phyloP scores from a whole-genome alignment of 2,329 filamentous ascomycete species.

The Aspergillus proliferans region DNA sequence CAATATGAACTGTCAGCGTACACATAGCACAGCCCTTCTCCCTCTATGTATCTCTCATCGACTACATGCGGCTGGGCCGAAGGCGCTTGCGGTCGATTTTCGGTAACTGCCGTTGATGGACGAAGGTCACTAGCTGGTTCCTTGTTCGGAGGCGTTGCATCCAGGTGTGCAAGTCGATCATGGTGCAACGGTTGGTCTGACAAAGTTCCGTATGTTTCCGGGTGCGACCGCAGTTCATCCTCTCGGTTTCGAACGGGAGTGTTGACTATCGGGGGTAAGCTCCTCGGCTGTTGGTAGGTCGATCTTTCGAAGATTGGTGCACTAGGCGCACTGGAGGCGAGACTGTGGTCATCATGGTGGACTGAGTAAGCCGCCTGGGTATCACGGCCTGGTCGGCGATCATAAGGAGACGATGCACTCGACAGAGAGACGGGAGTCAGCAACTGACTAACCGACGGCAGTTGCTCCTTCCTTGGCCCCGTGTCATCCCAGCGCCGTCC shows the following conservation, averaged over 20 bases:
- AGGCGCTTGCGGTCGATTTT: constrained; percentile 8
- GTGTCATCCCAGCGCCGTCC: constrained; percentile 7
- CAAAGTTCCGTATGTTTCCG: constrained; percentile 13
- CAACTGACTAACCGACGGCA: constrained; percentile 37
- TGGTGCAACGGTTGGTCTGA: constrained; percentile 15
- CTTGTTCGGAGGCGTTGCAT: constrained; percentile 10
- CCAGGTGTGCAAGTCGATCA: constrained; percentile 12
- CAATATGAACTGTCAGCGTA: constrained; percentile 81
- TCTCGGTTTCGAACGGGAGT: constrained; percentile 19
- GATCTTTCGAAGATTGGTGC: not conserved
- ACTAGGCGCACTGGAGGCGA: constrained; percentile 8
- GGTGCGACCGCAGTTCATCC: constrained; percentile 15
- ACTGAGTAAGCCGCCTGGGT: constrained; percentile 12
- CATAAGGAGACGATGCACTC: constrained; percentile 23
- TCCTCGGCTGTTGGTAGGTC: constrained; percentile 8
- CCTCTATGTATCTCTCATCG: constrained; percentile 50
- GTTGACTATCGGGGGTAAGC: constrained; percentile 27
- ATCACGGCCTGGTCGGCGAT: constrained; percentile 14
- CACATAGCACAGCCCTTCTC: constrained; percentile 76
- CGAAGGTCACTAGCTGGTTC: constrained; percentile 7
- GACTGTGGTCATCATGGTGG: constrained; percentile 15
- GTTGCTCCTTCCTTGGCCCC: constrained; percentile 19
- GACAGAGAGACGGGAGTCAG: constrained; percentile 27
- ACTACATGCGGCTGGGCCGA: constrained; percentile 30
- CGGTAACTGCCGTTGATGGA: constrained; percentile 1